Evolutionary conservation across 1,284 basidiomycete species (phyloP), one percentile per base, ranked within the genome.

Genomic region (Mycena citricolor): DNA sequence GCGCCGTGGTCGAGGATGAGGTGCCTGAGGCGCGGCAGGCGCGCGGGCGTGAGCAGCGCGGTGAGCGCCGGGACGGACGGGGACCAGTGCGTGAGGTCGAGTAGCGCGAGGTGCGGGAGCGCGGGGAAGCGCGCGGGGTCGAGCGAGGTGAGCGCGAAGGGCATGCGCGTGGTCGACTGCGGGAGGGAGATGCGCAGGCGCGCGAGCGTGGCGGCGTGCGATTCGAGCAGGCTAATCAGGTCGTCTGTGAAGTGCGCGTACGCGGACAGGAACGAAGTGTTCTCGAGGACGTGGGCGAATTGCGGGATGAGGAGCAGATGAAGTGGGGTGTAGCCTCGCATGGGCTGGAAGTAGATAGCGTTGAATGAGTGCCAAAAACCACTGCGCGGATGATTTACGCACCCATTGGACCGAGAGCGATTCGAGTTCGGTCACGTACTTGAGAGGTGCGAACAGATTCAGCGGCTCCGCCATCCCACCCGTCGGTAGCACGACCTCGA

Each of bases 111-210:
- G 4, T 12, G 21, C 11, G 42, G 33, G 33, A 43, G 42, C 14
- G 32, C 2, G 20, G 42, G 42, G 42, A 45, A 29, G 14, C 24
- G 12, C 1, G 23, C 2, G 8, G 17, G 31, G 17, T 34, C 20
- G 30, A 45, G 5, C 4, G 23, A 33, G 0, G 30, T 30, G 4
- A 32, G 31, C 19, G 19, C 25, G 31, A 39, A 45, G 1, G 43
- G 43, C n/a, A 34, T 33, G 4, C 8, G 36, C 2, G 13, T 2
- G 14, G 14, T 23, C 21, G 42, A 43, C 26, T 43, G 16, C n/a
- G 42, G 42, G n/a, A 37, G 42, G 5, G 43, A 39, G 25, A 45
- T 39, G n/a, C 43, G 42, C 3, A 43, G 19, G 5, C 43, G 37
- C 11, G 39, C 39, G 19, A 45, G 43, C 11, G 43, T 12, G 25